Percentiles rank a stretch among this genome's conserved stretches.
phyloP scores from a whole-genome alignment of 2,329 filamentous ascomycete genomes.

The Xylariales sp. region DNA sequence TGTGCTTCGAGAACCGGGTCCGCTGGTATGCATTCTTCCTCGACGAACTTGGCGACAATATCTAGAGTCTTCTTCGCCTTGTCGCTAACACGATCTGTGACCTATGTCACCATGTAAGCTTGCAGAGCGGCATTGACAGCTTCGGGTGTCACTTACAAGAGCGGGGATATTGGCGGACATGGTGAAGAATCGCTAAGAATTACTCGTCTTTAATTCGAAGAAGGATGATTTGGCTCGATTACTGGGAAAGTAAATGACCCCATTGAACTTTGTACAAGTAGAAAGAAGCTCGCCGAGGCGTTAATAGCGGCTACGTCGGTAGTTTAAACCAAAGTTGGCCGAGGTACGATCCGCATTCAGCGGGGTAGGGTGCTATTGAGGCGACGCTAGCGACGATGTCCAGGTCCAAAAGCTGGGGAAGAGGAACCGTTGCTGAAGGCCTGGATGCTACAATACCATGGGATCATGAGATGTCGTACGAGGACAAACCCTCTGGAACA shows the following conservation, averaged over 20 bases:
- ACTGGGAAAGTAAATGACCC: too few relatives aligned
- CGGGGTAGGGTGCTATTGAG: constrained; percentile 8
- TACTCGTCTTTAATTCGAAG: too few relatives aligned
- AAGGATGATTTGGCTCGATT: too few relatives aligned
- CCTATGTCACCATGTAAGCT: constrained; percentile 28
- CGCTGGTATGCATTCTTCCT: constrained; percentile 88
- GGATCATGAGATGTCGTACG: constrained; percentile 4
- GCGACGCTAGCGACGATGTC: constrained; percentile 2
- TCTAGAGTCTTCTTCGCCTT: constrained; percentile 80
- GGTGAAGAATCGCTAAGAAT: constrained; percentile 5
- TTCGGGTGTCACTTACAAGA: constrained; percentile 18
- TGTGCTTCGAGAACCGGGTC: constrained; percentile 78
- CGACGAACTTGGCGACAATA: constrained; percentile 89
- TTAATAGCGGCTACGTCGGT: not conserved
- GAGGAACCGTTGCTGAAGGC: not conserved
- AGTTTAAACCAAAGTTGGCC: constrained; percentile 4
- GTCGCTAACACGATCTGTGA: constrained; percentile 66
- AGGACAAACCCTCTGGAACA: not conserved
- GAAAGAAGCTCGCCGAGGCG: constrained; percentile 4
- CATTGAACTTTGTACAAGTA: too few relatives aligned
- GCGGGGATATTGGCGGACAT: constrained; percentile 28
- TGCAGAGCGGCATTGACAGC: not conserved
- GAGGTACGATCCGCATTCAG: constrained; percentile 12
- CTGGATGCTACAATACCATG: not conserved
- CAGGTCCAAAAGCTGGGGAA: constrained; percentile 13